Percentiles rank a stretch among this genome's conserved stretches.
These are phyloP conservation scores for Hydrangea macrophylla DNA, from an alignment of 148 eudicot species.

Conservation along the genomic window DNA sequence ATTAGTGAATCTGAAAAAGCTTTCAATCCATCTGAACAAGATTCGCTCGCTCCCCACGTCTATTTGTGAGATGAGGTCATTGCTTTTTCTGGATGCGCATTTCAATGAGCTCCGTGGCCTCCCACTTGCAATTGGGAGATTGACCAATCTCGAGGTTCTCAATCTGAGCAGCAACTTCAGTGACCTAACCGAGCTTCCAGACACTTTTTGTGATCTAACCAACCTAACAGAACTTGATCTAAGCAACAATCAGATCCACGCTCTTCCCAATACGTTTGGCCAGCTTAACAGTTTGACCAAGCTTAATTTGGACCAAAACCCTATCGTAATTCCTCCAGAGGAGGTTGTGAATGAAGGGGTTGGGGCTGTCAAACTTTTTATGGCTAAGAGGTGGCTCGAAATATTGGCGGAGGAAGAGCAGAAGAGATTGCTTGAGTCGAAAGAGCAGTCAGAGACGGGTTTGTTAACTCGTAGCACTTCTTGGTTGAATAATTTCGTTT, in stretches of 20 bases:
- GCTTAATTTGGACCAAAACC: slow-evolving; percentile 69
- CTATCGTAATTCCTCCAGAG: slow-evolving; percentile 52
- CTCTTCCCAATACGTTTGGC: slow-evolving; percentile 58
- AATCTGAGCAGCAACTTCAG: slow-evolving; percentile 70
- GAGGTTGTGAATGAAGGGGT: slow-evolving; percentile 56
- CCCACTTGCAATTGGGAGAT: slow-evolving; percentile 46
- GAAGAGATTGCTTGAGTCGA: slow-evolving; percentile 31
- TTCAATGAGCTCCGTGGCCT: slow-evolving; percentile 78
- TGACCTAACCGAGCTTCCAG: slow-evolving; percentile 66
- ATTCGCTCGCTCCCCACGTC: slow-evolving; percentile 79
- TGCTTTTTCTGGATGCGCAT: slow-evolving; percentile 53
- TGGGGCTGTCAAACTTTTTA: slow-evolving; percentile 47
- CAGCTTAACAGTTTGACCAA: slow-evolving; percentile 49
- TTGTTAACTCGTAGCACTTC: slow-evolving; percentile 55
- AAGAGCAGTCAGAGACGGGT: slow-evolving; percentile 39
- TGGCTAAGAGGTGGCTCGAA: slow-evolving; percentile 55
- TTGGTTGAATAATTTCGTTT: slow-evolving; percentile 40
- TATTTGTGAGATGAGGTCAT: slow-evolving; percentile 59
- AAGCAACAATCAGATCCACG: slow-evolving; percentile 79
- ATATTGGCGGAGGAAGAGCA: slow-evolving; percentile 49
- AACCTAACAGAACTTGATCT: slow-evolving; percentile 73
- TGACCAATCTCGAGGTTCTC: slow-evolving; percentile 54
- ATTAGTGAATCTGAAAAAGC: slow-evolving; percentile 43
- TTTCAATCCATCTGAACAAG: slow-evolving; percentile 57
- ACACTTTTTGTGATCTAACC: slow-evolving; percentile 48